Base-by-base conservation (phyloP, 2,329 filamentous ascomycete genomes). In the Thielaviopsis populi region DNA sequence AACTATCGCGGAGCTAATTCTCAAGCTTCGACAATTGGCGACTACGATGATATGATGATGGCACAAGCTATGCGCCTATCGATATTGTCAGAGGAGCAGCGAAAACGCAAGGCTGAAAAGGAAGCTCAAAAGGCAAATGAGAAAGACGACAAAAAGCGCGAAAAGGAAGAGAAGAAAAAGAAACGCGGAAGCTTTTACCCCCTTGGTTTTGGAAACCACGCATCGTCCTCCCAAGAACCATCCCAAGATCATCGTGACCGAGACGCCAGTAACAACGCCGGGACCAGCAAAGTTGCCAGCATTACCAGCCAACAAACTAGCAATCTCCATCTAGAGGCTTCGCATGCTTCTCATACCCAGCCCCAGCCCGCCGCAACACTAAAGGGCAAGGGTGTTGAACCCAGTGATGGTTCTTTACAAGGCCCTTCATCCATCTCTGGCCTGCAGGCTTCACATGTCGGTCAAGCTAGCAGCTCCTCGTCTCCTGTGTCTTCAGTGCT, bases 31-130 rank as follows among this genome's bases (percentile, higher is more conserved):
- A 54, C 61, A 15, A 33, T 95, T 71, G 89, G 95, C 24, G 91
- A 97, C 69, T 80, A 97, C 0, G 94, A 99, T 72, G 92, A 96
- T 59, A 88, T 99, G 78, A 99, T 99, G 94, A 91, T 97, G 79
- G 90, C 94, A 80, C 94, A 99, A 73, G 94, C 94, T 0, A 95
- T 99, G 59, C 81, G 94, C 46, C 74, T 96, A 37, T 96, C 91
- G 59, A 78, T 99, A n/a, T 91, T 88, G 0, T 86, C 89, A 1
- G 94, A 99, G 72, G 92, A 97, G 70, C 92, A 97, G 50, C 83
- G 92, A n/a, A 88, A 90, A 69, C 86, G 83, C 58, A 94, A 89
- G 70, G 86, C 88, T 59, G 89, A 94, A 61, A 92, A 91, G 71
- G 88, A 90, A 65, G 80, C 82, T 0, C 81, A 80, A 30, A 94